Conservation (phyloP, 306 rosid species). For the Sicyos edulis region DNA sequence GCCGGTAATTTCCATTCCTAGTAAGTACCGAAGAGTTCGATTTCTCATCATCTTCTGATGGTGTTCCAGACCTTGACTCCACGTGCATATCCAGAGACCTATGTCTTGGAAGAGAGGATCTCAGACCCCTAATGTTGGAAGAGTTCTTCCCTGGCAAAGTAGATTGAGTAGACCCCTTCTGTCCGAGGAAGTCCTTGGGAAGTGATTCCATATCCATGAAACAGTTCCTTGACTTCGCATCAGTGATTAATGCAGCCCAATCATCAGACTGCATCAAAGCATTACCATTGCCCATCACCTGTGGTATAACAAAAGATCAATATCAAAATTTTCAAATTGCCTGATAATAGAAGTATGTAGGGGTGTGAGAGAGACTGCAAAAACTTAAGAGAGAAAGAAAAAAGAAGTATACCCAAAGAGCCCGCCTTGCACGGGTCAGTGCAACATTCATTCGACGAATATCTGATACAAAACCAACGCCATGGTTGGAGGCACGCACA, state of each 20-base stretch:
- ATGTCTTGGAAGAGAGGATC: conserved; percentile 69
- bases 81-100: conserved; percentile 64
- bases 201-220: conserved; percentile 81
- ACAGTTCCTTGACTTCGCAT: conserved; percentile 79
- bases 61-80: conserved; percentile 69
- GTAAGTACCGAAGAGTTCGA: conserved; percentile 30
- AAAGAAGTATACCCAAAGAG: conserved; percentile 67
- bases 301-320: conserved; percentile 31
- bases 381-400: conserved; percentile 13
- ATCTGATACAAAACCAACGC: conserved; percentile 96
- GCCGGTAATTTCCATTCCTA: conserved; percentile 69
- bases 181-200: conserved; percentile 70
- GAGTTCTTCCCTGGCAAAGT: conserved; percentile 58
- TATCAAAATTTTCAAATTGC: not conserved
- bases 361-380: not conserved
- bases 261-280: conserved; percentile 81
- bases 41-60: conserved; percentile 79
- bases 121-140: conserved; percentile 58
- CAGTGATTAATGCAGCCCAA: conserved; percentile 81
- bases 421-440: conserved; percentile 94
- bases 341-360: not conserved
- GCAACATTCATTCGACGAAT: conserved; percentile 97
- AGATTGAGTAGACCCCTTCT: conserved; percentile 48
- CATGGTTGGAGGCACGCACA: conserved; percentile 89
- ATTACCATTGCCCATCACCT: conserved; percentile 94